Conservation (phyloP, 1,139 yeast species). For the Taiozyma sp. region DNA sequence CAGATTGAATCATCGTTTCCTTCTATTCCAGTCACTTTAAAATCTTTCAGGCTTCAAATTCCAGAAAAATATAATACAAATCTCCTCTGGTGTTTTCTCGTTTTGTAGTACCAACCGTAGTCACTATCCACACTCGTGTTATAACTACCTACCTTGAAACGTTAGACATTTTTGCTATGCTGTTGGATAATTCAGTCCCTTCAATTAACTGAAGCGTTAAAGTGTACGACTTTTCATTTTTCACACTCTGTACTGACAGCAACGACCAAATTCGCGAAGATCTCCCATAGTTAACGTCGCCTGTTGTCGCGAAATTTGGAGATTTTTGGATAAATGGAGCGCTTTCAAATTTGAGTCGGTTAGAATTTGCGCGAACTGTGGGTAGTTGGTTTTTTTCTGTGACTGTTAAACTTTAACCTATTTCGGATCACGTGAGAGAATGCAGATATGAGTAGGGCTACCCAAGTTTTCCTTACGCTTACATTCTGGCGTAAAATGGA, state of each 20-base stretch:
- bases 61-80: neutral
- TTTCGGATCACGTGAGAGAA: too few relatives aligned
- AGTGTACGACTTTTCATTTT: neutral
- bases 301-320: neutral
- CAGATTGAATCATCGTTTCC: neutral
- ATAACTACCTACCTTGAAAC: slow-evolving; percentile 20
- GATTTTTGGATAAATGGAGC: neutral
- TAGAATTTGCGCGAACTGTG: neutral
- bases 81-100: neutral
- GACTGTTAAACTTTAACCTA: too few relatives aligned
- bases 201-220: neutral
- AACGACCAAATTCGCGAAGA: neutral
- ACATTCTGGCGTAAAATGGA: too few relatives aligned
- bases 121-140: neutral
- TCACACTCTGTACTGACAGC: neutral
- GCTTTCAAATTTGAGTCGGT: neutral
- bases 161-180: slow-evolving; percentile 21
- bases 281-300: neutral
- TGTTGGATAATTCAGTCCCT: neutral
- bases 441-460: too few relatives aligned
- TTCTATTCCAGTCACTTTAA: neutral
- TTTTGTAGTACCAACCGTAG: neutral
- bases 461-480: too few relatives aligned
- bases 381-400: too few relatives aligned
- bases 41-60: neutral